A percentile compares a stretch with the other conserved stretches of the same genome.
phyloP scores from a whole-genome alignment of 352 stramenopile genomes.

The Pythium vanterpoolii region DNA sequence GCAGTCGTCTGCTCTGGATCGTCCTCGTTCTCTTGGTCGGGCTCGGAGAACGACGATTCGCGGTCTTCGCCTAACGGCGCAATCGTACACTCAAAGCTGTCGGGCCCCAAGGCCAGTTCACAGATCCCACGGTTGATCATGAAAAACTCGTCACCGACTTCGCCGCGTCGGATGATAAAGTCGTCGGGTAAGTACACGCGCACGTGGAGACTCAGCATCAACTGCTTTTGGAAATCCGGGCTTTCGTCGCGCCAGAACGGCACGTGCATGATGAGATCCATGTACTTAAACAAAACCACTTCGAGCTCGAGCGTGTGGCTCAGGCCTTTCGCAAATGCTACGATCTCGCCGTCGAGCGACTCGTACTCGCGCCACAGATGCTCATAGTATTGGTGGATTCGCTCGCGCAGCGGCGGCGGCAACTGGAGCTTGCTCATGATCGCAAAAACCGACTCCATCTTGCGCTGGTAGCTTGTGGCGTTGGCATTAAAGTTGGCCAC shows the following conservation, averaged over 20 bases:
- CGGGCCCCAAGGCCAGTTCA: constrained; percentile 28
- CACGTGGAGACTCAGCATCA: constrained; percentile 50
- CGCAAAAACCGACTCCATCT: constrained; percentile 65
- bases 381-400: constrained; percentile 66
- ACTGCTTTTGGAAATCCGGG: constrained; percentile 64
- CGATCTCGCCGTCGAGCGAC: constrained; percentile 50
- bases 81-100: constrained; percentile 30
- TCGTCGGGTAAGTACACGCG: constrained; percentile 73
- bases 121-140: constrained; percentile 66
- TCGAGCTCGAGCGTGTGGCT: constrained; percentile 54
- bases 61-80: constrained; percentile 1
- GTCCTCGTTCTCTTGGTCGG: neutral
- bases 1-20: neutral
- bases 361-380: constrained; percentile 65
- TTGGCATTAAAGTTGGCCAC: constrained; percentile 63
- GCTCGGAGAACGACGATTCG: neutral
- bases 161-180: constrained; percentile 58
- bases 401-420: constrained; percentile 38
- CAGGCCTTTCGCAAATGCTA: constrained; percentile 44
- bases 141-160: constrained; percentile 63
- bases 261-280: constrained; percentile 56
- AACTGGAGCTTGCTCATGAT: constrained; percentile 57
- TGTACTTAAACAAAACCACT: constrained; percentile 72
- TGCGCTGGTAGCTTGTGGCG: constrained; percentile 50
- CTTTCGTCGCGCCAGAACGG: constrained; percentile 53